Evolutionary conservation across 305 asterid genomes (phyloP), one percentile per base, ranked within the genome.

Genomic region (Fraxinus paxiana): DNA sequence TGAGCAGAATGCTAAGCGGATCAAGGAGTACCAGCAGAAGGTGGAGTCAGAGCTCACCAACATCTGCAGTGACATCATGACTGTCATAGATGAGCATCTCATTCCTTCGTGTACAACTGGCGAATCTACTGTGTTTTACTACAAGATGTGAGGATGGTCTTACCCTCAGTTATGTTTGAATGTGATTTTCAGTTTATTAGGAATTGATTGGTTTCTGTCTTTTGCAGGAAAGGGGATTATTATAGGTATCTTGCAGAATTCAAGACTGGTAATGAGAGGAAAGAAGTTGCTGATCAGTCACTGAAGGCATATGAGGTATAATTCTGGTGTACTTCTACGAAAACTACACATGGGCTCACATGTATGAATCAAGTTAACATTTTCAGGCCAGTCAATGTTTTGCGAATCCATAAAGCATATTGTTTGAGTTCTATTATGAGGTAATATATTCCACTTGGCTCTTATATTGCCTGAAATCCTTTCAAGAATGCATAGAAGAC

Each of bases 181-280:
- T 76, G 63, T 24, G 13, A 5, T 46, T 41, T 72, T 20, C 70
- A 26, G 61, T 48, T 7, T 10, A 35, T n/a, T 51, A 20, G 15
- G 46, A 48, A 30, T 56, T 56, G 33, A 24, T 28, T 61, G 48
- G 79, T 6, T 13, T 13, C 26, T 70, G 76, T 61, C 72, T 30
- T 43, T 76, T 22, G 7, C 46, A 7, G 98, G 98, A 92, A 94
- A 91, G 98, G 98, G 80, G 98, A 94, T 86, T 94, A 94, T 70
- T 94, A 94, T 79, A 88, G 98, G 92, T 92, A 94, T 77, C 96
- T 94, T 77, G 97, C 95, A 13, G 97, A 94, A 87, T 94, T 94
- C 84, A 94, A 94, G 89, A 33, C 88, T 79, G 91, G 92, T 51
- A 89, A 80, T 76, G 97, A 91, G 37, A 94, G 91, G 87, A 91